These are phyloP conservation scores for Melampsora americana DNA, from an alignment of 1,284 basidiomycete genomes.

Conservation along the genomic window DNA sequence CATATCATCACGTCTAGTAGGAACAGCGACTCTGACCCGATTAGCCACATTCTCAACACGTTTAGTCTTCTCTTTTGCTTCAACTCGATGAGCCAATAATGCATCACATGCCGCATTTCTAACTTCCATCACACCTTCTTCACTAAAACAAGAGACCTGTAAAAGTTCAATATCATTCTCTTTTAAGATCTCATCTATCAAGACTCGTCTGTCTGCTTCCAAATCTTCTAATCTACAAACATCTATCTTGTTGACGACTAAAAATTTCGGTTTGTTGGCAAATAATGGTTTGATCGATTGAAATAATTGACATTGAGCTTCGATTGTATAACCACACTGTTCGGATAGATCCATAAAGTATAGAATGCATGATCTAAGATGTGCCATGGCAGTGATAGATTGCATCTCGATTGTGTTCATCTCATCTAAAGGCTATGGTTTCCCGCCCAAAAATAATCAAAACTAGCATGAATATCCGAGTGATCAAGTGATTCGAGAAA, in stretches of 20 bases:
- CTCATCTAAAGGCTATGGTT: conserved; percentile 85
- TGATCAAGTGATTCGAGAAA: not conserved
- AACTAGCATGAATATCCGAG: not conserved
- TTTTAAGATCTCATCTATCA: conserved; percentile 80
- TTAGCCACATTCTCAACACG: conserved; percentile 87
- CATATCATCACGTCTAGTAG: conserved; percentile 78
- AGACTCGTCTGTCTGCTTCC: conserved; percentile 66
- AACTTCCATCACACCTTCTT: conserved; percentile 91
- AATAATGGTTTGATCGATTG: conserved; percentile 96
- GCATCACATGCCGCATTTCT: conserved; percentile 89
- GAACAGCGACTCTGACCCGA: conserved; percentile 86
- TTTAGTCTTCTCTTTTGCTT: conserved; percentile 84
- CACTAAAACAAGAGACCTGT: conserved; percentile 73
- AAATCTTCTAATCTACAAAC: conserved; percentile 80
- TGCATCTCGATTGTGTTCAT: conserved; percentile 99
- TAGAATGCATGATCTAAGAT: conserved; percentile 81
- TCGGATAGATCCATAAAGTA: conserved; percentile 97
- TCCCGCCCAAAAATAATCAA: not conserved
- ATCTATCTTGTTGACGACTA: conserved; percentile 95
- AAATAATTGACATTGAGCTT: conserved; percentile 93
- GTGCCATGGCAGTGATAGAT: conserved; percentile 90
- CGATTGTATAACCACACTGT: conserved; percentile 90
- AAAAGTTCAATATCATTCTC: conserved; percentile 68
- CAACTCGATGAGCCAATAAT: conserved; percentile 85
- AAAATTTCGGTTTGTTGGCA: conserved; percentile 79